Percentiles rank a stretch among this genome's conserved stretches.
phyloP scores from a whole-genome alignment of 352 stramenopile species.

The Globisporangium lucens region DNA sequence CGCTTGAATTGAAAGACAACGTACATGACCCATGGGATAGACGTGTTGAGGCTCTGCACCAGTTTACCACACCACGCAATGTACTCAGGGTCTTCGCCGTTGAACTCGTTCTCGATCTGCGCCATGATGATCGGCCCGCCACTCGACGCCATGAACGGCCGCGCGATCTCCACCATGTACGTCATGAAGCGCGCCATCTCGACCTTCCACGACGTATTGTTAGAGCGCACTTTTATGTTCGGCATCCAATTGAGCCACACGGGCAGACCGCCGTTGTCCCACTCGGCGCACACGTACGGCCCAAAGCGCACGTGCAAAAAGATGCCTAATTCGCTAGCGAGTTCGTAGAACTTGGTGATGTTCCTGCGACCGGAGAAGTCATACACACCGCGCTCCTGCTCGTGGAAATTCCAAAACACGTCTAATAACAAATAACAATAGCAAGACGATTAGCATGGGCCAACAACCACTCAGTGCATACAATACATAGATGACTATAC shows the following conservation, averaged over 20 bases:
- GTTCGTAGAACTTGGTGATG: conserved; percentile 59
- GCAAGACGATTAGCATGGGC: conserved; percentile 1
- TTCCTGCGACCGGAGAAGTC: conserved; percentile 49
- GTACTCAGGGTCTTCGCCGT: conserved; percentile 45
- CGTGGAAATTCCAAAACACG: conserved; percentile 73
- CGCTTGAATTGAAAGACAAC: conserved; percentile 8
- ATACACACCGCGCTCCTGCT: conserved; percentile 49
- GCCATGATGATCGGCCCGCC: conserved; percentile 72
- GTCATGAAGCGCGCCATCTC: conserved; percentile 65
- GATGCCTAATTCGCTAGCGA: conserved; percentile 46
- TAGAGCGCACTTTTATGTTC: conserved; percentile 45
- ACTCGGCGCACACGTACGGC: conserved; percentile 68
- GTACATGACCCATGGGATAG: conserved; percentile 75
- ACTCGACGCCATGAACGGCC: conserved; percentile 56
- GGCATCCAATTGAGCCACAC: conserved; percentile 62
- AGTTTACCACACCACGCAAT: conserved; percentile 56
- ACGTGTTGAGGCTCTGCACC: conserved; percentile 46
- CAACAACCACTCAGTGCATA: neutral
- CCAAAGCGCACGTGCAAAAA: conserved; percentile 72
- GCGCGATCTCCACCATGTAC: conserved; percentile 60
- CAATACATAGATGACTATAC: neutral
- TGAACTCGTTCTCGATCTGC: conserved; percentile 72
- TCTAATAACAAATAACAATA: conserved; percentile 32
- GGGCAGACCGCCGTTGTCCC: conserved; percentile 58
- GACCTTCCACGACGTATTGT: conserved; percentile 32